Evolutionary conservation across 1,139 yeast genomes (phyloP).

Genomic region (Spathaspora sp.): DNA sequence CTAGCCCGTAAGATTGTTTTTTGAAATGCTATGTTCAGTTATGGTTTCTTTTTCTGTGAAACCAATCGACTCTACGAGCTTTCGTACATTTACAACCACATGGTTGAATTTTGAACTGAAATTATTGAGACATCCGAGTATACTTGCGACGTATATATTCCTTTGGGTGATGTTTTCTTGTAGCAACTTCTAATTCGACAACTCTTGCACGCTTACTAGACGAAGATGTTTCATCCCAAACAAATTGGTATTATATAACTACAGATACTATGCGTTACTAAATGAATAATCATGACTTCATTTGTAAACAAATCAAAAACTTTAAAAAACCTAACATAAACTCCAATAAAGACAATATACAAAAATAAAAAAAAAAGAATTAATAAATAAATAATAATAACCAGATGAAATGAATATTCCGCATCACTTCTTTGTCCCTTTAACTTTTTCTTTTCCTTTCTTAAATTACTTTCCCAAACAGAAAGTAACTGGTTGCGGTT

Average conservation of each 20-base stretch:
- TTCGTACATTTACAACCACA: conserved; percentile 21
- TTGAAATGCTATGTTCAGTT: conserved; percentile 30
- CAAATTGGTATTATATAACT: background rate
- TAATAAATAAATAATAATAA: conserved; percentile 1
- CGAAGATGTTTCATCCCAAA: background rate
- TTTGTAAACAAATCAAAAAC: background rate
- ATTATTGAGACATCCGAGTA: no score
- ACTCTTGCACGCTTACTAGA: no score
- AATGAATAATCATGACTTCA: background rate
- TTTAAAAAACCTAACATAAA: background rate
- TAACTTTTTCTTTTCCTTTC: conserved; percentile 1
- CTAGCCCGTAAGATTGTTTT: conserved; percentile 32
- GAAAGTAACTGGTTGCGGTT: conserved; percentile 37
- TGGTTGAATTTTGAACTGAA: no score
- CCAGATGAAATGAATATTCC: background rate
- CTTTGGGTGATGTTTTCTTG: no score
- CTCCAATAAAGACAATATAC: conserved; percentile 1
- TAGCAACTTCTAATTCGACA: no score
- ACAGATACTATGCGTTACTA: background rate
- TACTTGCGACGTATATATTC: no score
- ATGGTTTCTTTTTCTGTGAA: conserved; percentile 19
- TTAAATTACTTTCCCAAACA: conserved; percentile 36
- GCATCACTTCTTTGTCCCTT: background rate
- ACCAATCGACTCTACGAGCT: conserved; percentile 30
- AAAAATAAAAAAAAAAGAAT: background rate